Percentiles rank a stretch among this genome's conserved stretches.
phyloP scores from a whole-genome alignment of 768 basidiomycete genomes.

The Tubosaeta sp. region DNA sequence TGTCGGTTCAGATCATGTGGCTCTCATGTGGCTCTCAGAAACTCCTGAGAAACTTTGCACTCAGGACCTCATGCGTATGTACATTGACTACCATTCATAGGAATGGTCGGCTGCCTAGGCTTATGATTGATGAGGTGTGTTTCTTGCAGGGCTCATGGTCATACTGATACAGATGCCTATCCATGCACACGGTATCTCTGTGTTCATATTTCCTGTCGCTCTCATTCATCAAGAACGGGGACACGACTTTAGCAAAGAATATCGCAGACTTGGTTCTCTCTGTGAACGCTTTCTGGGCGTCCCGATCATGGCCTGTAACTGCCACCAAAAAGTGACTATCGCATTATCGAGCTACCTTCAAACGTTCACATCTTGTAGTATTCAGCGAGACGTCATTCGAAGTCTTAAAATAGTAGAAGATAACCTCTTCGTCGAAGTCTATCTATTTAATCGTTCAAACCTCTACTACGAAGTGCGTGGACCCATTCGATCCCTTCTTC shows the following conservation, averaged over 20 bases:
- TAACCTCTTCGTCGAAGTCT: constrained; percentile 59
- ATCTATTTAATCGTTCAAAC: constrained; percentile 74
- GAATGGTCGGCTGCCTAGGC: constrained; percentile 58
- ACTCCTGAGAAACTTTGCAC: constrained; percentile 73
- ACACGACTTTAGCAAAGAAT: constrained; percentile 73
- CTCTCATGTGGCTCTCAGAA: constrained; percentile 35
- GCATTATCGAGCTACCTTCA: not conserved
- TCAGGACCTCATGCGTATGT: constrained; percentile 46
- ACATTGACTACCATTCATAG: constrained; percentile 48
- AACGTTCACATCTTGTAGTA: constrained; percentile 39
- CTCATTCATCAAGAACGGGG: constrained; percentile 68
- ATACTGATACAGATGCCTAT: not conserved
- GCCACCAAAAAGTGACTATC: constrained; percentile 58
- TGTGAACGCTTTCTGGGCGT: constrained; percentile 60
- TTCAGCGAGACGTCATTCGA: constrained; percentile 67
- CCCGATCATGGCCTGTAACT: constrained; percentile 87
- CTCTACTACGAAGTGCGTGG: constrained; percentile 70
- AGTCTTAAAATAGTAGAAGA: constrained; percentile 57
- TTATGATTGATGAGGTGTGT: constrained; percentile 78
- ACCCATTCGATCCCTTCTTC: not conserved
- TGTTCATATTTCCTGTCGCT: constrained; percentile 18
- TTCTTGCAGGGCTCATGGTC: constrained; percentile 1
- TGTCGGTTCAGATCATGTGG: not conserved
- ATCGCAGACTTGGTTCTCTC: constrained; percentile 67
- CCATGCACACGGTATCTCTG: constrained; percentile 82